These are phyloP conservation scores for Paspalum notatum DNA, from an alignment of 176 grass and related monocot genomes.

Conservation along the genomic window DNA sequence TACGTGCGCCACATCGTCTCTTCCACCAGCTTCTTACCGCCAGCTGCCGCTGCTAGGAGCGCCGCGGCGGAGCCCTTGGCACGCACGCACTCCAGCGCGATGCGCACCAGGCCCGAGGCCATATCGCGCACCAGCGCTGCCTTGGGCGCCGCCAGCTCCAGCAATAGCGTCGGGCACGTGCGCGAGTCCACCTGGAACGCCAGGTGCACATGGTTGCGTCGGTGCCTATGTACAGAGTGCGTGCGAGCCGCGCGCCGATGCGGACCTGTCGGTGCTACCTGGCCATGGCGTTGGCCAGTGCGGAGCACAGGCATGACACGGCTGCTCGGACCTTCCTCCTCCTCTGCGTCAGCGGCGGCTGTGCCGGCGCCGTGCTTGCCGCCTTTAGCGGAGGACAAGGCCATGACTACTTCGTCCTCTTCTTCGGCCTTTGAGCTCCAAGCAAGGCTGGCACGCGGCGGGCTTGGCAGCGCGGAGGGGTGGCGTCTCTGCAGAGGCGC, in stretches of 20 bases:
- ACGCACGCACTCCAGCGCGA: not conserved
- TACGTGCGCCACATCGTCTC: no score
- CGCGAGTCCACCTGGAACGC: slow-evolving; percentile 63
- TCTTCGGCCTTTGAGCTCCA: no score
- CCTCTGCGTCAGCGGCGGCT: no score
- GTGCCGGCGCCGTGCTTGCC: no score
- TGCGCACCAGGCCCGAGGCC: not conserved
- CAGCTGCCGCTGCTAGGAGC: no score
- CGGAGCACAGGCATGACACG: slow-evolving; percentile 45
- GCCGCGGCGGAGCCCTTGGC: not conserved
- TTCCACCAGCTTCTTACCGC: no score
- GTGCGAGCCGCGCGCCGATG: slow-evolving; percentile 53
- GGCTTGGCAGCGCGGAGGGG: no score
- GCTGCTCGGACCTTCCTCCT: slow-evolving; percentile 29
- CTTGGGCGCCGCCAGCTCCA: not conserved
- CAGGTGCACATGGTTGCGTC: slow-evolving; percentile 59
- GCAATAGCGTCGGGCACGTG: not conserved
- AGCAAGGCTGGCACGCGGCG: no score
- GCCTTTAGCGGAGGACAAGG: no score
- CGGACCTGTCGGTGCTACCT: slow-evolving; percentile 42
- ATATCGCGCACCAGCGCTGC: not conserved
- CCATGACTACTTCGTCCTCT: no score
- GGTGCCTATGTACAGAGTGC: slow-evolving; percentile 60
- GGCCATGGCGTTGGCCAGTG: slow-evolving; percentile 32
- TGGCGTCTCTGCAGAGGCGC: no score